Evolutionary conservation across 202 grass and related monocot species (phyloP).

Genomic region (Musa balbisiana): DNA sequence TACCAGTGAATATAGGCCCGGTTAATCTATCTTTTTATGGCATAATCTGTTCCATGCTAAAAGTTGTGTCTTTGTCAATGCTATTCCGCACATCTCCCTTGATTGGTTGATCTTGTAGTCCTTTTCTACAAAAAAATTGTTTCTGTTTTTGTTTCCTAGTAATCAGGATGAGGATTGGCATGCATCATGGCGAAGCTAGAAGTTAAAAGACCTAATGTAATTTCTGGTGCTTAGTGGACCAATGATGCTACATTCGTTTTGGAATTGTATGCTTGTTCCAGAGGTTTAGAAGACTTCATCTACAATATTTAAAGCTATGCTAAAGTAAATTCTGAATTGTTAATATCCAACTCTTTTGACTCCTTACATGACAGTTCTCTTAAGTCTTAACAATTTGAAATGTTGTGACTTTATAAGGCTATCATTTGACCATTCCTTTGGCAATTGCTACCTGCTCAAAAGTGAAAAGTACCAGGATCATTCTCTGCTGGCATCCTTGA

Average conservation of each 20-base stretch:
- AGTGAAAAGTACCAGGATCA: background rate
- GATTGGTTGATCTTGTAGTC: background rate
- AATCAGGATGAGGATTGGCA: background rate
- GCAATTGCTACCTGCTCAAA: background rate
- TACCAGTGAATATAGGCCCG: too few relatives aligned
- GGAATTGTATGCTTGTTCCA: background rate
- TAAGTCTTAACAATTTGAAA: background rate
- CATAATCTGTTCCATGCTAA: too few relatives aligned
- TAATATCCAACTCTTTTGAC: background rate
- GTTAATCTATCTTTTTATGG: too few relatives aligned
- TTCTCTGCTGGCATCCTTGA: background rate
- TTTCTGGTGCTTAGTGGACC: background rate
- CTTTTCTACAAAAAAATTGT: background rate
- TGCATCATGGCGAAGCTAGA: background rate
- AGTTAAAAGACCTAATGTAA: background rate
- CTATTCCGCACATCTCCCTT: too few relatives aligned
- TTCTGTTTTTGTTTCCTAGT: background rate
- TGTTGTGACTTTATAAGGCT: background rate
- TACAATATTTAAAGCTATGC: background rate
- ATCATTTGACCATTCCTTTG: background rate
- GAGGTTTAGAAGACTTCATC: background rate
- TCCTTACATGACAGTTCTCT: background rate
- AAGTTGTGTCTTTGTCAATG: too few relatives aligned
- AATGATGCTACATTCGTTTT: background rate
- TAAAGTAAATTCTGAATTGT: background rate